These are phyloP conservation scores for Volvariella surrecta DNA, from an alignment of 1,284 basidiomycete genomes.

Conservation along the genomic window DNA sequence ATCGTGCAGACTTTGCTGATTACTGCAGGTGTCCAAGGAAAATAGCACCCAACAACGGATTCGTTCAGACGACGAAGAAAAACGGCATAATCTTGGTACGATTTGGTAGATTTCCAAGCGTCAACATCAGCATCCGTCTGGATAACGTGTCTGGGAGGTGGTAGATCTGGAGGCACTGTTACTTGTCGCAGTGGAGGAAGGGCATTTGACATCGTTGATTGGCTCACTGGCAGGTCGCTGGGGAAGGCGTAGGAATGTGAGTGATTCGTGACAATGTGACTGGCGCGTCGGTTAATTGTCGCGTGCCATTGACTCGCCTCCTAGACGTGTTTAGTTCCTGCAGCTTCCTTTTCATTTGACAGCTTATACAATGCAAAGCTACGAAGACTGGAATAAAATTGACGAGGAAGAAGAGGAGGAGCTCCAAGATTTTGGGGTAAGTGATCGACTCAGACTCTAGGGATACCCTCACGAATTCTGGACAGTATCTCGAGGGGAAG, in stretches of 20 bases:
- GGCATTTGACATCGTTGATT: slow-evolving; percentile 6
- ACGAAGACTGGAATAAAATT: slow-evolving; percentile 67
- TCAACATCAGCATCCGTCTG: slow-evolving; percentile 62
- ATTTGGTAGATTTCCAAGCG: slow-evolving; percentile 58
- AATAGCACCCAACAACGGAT: slow-evolving; percentile 54
- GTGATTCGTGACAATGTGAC: too few relatives aligned
- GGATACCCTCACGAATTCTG: slow-evolving; percentile 4
- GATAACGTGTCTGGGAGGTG: slow-evolving; percentile 25
- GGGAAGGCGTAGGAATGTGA: too few relatives aligned
- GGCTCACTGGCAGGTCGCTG: too few relatives aligned
- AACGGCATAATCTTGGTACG: slow-evolving; percentile 63
- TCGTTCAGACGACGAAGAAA: slow-evolving; percentile 72
- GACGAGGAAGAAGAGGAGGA: slow-evolving; percentile 77
- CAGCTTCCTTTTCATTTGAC: too few relatives aligned
- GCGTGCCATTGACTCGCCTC: too few relatives aligned
- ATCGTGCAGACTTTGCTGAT: slow-evolving; percentile 27
- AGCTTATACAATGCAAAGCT: slow-evolving; percentile 36
- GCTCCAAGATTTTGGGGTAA: slow-evolving; percentile 58
- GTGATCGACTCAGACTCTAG: slow-evolving; percentile 13
- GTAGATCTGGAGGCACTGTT: slow-evolving; percentile 17
- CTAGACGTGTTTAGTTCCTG: too few relatives aligned
- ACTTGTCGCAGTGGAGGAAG: slow-evolving; percentile 33
- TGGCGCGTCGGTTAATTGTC: too few relatives aligned
- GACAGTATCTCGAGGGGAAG: slow-evolving; percentile 63
- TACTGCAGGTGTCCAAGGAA: slow-evolving; percentile 29